Percentiles rank a stretch among this genome's conserved stretches.
phyloP scores from a whole-genome alignment of 306 rosid species.

The Cercis canadensis region DNA sequence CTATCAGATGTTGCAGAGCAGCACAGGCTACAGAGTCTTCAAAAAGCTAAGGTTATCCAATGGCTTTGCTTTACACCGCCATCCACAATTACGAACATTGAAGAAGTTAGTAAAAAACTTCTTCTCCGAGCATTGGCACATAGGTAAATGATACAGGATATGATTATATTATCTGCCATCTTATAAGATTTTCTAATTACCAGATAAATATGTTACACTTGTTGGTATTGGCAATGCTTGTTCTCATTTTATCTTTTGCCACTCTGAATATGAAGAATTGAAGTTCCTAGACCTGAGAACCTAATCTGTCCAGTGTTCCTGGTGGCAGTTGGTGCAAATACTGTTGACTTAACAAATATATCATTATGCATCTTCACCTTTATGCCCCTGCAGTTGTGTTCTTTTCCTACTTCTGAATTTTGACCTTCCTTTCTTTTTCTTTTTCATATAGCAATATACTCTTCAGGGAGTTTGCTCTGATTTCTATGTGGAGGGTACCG shows the following conservation, averaged over 20 bases:
- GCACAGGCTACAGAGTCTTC: conserved; percentile 89
- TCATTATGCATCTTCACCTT: conserved; percentile 3
- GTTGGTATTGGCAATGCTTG: no score
- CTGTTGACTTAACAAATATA: no score
- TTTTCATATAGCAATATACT: conserved; percentile 70
- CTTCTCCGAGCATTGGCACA: conserved; percentile 82
- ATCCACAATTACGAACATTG: conserved; percentile 75
- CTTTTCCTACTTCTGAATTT: conserved; percentile 30
- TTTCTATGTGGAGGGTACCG: conserved; percentile 97
- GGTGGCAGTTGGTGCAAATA: no score
- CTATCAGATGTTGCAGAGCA: conserved; percentile 84
- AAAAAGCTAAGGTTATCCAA: conserved; percentile 91
- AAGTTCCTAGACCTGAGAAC: no score
- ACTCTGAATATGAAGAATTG: no score
- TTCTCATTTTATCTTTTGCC: no score
- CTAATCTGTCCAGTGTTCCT: no score
- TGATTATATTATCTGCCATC: no score
- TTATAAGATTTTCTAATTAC: no score
- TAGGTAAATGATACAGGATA: conserved; percentile 54
- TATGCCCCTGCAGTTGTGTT: conserved; percentile 34
- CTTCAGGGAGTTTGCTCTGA: conserved; percentile 95
- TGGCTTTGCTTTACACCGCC: conserved; percentile 99
- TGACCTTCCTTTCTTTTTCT: conserved; percentile 26
- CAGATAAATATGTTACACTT: no score
- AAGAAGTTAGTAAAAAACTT: conserved; percentile 73